phyloP scores from a whole-genome alignment of 2,329 filamentous ascomycete genomes.

The Pyrenophora seminiperda region DNA sequence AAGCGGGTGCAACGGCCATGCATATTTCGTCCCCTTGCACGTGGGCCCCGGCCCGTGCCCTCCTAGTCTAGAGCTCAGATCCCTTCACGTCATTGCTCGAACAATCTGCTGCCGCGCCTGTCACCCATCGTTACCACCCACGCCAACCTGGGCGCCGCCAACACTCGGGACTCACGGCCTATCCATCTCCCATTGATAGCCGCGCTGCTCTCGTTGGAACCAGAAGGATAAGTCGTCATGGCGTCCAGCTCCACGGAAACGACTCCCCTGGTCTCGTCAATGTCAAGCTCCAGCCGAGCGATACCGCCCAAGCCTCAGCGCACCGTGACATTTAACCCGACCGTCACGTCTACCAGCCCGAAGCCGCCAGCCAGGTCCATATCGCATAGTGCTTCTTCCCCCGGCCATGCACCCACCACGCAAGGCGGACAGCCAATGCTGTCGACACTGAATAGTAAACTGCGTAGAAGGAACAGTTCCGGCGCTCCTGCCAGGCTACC shows the following conservation, averaged over 20 bases:
- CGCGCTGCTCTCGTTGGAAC: slow-evolving; percentile 1
- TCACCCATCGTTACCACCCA: slow-evolving; percentile 16
- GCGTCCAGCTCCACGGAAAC: slow-evolving; percentile 46
- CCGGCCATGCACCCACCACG: slow-evolving; percentile 41
- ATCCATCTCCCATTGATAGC: not conserved
- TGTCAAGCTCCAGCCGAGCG: slow-evolving; percentile 34
- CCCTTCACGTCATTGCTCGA: slow-evolving; percentile 20
- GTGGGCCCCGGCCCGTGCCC: slow-evolving; percentile 14
- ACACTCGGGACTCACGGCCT: slow-evolving; percentile 7
- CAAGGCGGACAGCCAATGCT: slow-evolving; percentile 57
- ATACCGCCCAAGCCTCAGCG: slow-evolving; percentile 54
- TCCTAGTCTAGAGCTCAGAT: slow-evolving; percentile 14
- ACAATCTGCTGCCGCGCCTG: slow-evolving; percentile 15
- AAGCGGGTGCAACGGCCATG: slow-evolving; percentile 10
- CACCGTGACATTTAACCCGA: slow-evolving; percentile 77
- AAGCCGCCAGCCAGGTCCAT: slow-evolving; percentile 42
- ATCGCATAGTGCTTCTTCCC: slow-evolving; percentile 33
- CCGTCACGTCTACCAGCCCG: slow-evolving; percentile 55
- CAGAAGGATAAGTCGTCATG: slow-evolving; percentile 25
- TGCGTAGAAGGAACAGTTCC: slow-evolving; percentile 84
- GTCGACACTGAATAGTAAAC: slow-evolving; percentile 82
- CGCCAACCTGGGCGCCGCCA: slow-evolving; percentile 21
- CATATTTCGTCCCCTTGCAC: slow-evolving; percentile 13
- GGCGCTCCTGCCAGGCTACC: slow-evolving; percentile 61
- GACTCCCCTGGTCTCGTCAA: slow-evolving; percentile 46